Evolutionary conservation across 306 rosid genomes (phyloP), one percentile per base, ranked within the genome.

Genomic region (Rosa persica): DNA sequence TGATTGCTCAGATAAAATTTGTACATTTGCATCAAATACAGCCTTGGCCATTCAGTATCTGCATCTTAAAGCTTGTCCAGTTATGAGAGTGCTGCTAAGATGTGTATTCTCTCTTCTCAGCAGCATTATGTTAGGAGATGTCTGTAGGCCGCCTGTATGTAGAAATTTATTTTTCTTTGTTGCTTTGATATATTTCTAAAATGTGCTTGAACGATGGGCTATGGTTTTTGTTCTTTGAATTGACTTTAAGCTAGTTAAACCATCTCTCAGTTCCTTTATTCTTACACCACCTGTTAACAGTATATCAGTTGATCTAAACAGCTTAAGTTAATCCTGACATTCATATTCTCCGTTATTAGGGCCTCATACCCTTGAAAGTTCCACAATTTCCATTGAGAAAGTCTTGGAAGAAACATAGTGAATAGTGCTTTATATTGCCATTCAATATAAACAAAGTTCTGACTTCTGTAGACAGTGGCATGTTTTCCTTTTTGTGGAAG

Each of bases 401-500:
- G 3, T 30, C 36, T 30, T 30, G 36, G 36, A 30, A 30, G 36
- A 30, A 30, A 30, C 36, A 30, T 30, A 30, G 36, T 30, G 36
- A 30, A 30, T 30, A 30, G 36, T 30, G 36, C 36, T 30, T 30
- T 30, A 30, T 30, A 30, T 30, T 30, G 36, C 36, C 36, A 30
- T 30, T 30, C 36, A 30, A 30, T 30, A 2, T 3, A 30, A 30
- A 30, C 36, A 30, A 30, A 30, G 36, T 30, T 30, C 36, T 30
- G 36, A 30, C 36, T 30, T 30, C 36, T 30, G 36, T 30, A 30
- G 36, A 30, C 36, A 30, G 36, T 30, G 2, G 62, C 27, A 57
- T 22, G 30, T 79, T 52, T 71, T 30, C 36, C 2, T 30, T 30
- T 30, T 30, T 3, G 39, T 81, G 64, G 72, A 83, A 65, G 67